Percentiles rank a stretch among this genome's conserved stretches.
phyloP scores from a whole-genome alignment of 2,329 filamentous ascomycete genomes.

The Aspergillus texensis region DNA sequence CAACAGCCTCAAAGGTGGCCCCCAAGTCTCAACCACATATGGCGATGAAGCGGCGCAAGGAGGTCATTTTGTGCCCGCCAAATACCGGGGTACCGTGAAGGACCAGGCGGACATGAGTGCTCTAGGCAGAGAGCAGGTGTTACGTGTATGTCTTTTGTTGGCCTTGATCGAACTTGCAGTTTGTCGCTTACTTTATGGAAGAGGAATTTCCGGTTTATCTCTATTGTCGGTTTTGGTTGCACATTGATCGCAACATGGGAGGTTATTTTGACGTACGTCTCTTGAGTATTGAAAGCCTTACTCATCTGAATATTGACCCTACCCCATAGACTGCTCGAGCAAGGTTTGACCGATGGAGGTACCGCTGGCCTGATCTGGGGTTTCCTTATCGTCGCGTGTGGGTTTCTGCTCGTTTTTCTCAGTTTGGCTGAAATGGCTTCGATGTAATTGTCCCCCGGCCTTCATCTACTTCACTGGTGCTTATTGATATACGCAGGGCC shows the following conservation, averaged over 20 bases:
- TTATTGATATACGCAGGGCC: constrained; percentile 28
- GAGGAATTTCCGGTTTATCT: constrained; percentile 50
- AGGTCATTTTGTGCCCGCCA: constrained; percentile 13
- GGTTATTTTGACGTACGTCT: constrained; percentile 42
- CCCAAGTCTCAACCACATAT: background rate
- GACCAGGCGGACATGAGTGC: constrained; percentile 43
- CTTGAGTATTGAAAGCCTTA: background rate
- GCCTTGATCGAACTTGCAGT: background rate
- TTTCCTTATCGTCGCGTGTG: constrained; percentile 35
- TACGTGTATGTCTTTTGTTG: constrained; percentile 32
- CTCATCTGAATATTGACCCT: constrained; percentile 12
- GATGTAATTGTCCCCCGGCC: constrained; percentile 32
- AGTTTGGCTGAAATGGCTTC: constrained; percentile 49
- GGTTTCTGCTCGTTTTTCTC: constrained; percentile 39
- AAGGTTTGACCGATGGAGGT: constrained; percentile 40
- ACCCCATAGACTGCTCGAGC: constrained; percentile 28
- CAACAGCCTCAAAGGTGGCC: background rate
- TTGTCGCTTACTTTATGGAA: constrained; percentile 18
- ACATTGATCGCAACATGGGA: constrained; percentile 50
- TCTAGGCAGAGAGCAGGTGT: constrained; percentile 42
- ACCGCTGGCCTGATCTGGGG: constrained; percentile 43
- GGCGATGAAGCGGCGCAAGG: background rate
- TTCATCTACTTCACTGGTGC: background rate
- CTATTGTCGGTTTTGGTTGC: constrained; percentile 50
- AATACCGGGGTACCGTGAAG: constrained; percentile 40